Base-by-base conservation (phyloP, 2,329 filamentous ascomycete species). In the Nemania sp. region DNA sequence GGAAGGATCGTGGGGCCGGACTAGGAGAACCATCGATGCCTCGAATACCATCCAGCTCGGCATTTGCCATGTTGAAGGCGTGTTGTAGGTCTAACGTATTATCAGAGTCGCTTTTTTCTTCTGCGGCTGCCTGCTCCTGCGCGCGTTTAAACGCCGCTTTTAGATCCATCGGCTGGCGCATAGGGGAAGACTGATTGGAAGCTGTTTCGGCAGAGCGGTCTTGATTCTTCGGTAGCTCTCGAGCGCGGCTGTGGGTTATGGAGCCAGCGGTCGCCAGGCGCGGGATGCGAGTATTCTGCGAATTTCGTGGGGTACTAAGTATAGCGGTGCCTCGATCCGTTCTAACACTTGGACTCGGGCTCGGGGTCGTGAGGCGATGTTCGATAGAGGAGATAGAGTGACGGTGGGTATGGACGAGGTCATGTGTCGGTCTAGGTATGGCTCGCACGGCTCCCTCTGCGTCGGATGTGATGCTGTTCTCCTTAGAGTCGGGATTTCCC, bases 11-110 rank as follows among this genome's bases (percentile, higher is more conserved):
- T 35, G 77, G 76, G 20, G 77, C 76, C 20, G 76, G 76, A 72
- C 76, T 78, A 64, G 76, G 76, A 20, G 76, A 78, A 5, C 74
- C 76, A 59, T 76, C 72, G 45, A 76, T 75, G 59, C 69, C 64
- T 58, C 43, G 58, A 8, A 43, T 61, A 15, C 71, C 70, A 38
- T 78, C 70, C 52, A 73, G 68, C 59, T 76, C 74, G 6, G 70
- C 72, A 35, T 68, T 75, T 6, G 75, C 76, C 70, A 76, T 76
- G 26, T 73, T 71, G 61, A 77, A 77, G 4, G 76, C 75, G 15
- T 73, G 68, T 35, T 64, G 70, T 15, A 77, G 67, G 51, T 71
- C 71, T 32, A 74, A 64, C 7, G 72, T 75, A 27, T 70, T 72
- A 22, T 75, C 74, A 20, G 62, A 58, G 35, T 72, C 70, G 29